These are phyloP conservation scores for Oryza rufipogon DNA, from an alignment of 176 grass and related monocot species.

Conservation along the genomic window DNA sequence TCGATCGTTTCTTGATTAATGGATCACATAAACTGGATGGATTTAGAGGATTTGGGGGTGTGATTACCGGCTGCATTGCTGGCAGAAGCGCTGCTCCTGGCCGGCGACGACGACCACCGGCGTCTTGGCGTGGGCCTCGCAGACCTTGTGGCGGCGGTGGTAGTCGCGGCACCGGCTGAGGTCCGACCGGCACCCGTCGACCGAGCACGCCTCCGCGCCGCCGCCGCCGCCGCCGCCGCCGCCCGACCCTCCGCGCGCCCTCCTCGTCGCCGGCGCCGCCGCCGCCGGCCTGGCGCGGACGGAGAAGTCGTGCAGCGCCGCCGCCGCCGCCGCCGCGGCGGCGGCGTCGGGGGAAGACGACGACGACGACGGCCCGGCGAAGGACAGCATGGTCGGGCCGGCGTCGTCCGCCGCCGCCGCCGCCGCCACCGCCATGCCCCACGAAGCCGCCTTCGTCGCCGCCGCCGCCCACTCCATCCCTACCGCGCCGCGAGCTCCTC, in stretches of 20 bases:
- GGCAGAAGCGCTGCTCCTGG: constrained; percentile 80
- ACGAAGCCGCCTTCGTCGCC: constrained; percentile 20
- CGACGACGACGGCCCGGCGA: constrained; percentile 27
- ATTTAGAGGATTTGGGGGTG: not conserved
- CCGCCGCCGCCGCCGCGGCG: not conserved
- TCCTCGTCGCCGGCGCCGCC: constrained; percentile 22
- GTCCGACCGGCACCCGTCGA: constrained; percentile 77
- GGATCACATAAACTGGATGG: not conserved
- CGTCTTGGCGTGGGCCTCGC: constrained; percentile 89
- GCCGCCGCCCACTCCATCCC: constrained; percentile 63
- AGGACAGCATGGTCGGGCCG: constrained; percentile 47
- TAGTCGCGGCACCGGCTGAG: constrained; percentile 80
- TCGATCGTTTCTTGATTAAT: constrained; percentile 11
- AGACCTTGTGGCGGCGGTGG: constrained; percentile 87
- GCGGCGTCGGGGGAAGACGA: not conserved
- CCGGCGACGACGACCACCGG: constrained; percentile 71
- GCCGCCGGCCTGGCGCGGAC: constrained; percentile 30
- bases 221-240: not conserved
- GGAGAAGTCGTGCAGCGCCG: constrained; percentile 49
- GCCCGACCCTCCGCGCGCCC: constrained; percentile 25
- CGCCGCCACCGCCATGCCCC: constrained; percentile 45
- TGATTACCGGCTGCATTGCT: constrained; percentile 92
- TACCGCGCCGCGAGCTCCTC: not conserved
- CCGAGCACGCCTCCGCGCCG: constrained; percentile 49
- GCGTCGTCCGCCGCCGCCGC: constrained; percentile 29